These are phyloP conservation scores for Silene vulgaris DNA, from an alignment of 179 eudicot species.

Conservation along the genomic window DNA sequence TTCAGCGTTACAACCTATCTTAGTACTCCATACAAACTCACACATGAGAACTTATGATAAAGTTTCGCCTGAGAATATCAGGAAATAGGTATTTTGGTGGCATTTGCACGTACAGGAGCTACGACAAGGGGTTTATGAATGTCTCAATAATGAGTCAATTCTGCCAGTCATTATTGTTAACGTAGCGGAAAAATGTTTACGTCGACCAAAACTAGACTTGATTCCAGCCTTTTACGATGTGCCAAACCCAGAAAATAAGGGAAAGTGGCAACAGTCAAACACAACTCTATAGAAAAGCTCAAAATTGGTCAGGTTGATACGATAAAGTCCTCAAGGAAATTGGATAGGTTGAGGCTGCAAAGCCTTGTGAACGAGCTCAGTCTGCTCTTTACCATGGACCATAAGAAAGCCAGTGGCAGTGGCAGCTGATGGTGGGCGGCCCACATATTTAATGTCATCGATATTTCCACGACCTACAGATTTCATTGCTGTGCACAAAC, in stretches of 20 bases:
- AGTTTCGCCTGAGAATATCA: not conserved
- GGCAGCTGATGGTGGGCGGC: slow-evolving; percentile 87
- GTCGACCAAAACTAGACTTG: not conserved
- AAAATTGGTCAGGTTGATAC: slow-evolving; percentile 7
- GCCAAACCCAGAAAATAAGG: not conserved
- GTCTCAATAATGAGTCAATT: not conserved
- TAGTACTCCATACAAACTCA: not conserved
- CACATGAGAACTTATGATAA: not conserved
- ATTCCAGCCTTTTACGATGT: not conserved
- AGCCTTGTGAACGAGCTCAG: slow-evolving; percentile 64
- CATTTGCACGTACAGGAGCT: not conserved
- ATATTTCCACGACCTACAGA: slow-evolving; percentile 47
- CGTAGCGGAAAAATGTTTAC: not conserved
- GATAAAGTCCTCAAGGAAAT: slow-evolving; percentile 4
- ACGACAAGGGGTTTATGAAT: not conserved
- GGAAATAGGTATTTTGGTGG: not conserved
- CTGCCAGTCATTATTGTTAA: not conserved
- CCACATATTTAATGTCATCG: slow-evolving; percentile 68
- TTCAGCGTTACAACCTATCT: too few species aligned
- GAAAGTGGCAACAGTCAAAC: not conserved
- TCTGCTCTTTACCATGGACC: slow-evolving; percentile 64
- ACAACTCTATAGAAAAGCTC: not conserved
- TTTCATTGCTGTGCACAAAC: slow-evolving; percentile 75
- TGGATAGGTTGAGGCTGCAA: slow-evolving; percentile 63
- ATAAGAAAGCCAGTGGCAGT: slow-evolving; percentile 75